Conservation (phyloP, 768 basidiomycete species). For the Lactarius hatsudake region DNA sequence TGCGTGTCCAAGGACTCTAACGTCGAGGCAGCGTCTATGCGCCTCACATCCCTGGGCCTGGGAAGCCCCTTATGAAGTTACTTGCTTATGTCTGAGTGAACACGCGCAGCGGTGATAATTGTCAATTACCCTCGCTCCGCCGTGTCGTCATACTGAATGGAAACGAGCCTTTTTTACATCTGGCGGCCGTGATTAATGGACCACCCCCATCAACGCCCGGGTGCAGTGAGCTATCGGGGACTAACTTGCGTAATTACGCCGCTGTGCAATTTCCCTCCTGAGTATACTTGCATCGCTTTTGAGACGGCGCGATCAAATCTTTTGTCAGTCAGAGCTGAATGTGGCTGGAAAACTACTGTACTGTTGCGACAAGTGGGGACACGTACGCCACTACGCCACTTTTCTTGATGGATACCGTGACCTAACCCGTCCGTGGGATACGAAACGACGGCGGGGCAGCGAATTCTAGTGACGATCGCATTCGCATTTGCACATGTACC, state of each 20-base stretch:
- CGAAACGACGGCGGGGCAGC: background rate
- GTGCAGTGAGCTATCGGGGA: background rate
- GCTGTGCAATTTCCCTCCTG: background rate
- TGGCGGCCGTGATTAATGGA: background rate
- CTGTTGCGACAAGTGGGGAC: background rate
- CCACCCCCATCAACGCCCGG: background rate
- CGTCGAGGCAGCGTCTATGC: background rate
- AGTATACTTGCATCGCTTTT: background rate
- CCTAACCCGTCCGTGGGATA: background rate
- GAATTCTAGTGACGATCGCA: background rate
- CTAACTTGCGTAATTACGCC: background rate
- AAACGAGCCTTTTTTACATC: background rate
- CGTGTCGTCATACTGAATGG: background rate
- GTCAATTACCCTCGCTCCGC: background rate
- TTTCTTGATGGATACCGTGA: background rate
- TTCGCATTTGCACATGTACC: background rate
- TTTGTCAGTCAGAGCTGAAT: too few relatives aligned
- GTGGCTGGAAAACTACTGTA: background rate
- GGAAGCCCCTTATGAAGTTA: background rate
- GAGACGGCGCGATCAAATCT: background rate
- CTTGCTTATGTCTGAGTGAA: background rate
- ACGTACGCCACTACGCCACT: background rate
- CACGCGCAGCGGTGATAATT: background rate
- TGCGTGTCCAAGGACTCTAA: background rate
- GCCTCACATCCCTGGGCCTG: background rate